Evolutionary conservation across 1,284 basidiomycete genomes (phyloP).

Genomic region (Sporisorium scitamineum): DNA sequence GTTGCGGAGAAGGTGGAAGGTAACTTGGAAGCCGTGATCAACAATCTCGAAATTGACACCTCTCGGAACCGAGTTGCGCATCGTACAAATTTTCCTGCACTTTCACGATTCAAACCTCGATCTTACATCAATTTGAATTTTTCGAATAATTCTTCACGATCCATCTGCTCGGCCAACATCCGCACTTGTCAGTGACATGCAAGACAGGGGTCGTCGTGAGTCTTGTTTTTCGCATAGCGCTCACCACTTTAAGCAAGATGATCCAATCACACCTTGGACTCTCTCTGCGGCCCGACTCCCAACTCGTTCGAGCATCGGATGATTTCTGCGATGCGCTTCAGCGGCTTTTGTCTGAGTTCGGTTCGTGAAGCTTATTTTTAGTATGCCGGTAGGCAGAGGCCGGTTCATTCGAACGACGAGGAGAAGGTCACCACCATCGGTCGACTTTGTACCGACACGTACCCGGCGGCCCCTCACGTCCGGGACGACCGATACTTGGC

Average conservation of each 20-base stretch:
- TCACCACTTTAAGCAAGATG: not conserved
- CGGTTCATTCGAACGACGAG: not conserved
- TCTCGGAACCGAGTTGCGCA: not conserved
- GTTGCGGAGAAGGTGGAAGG: not conserved
- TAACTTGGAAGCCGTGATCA: not conserved
- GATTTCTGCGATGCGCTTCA: not conserved
- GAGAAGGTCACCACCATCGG: not conserved
- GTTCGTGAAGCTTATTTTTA: not conserved
- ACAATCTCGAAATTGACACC: not conserved
- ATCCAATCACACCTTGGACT: not conserved
- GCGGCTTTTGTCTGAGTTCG: not conserved
- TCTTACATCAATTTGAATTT: too few species aligned
- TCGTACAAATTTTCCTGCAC: not conserved
- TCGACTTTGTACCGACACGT: too few species aligned
- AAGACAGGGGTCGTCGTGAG: not conserved
- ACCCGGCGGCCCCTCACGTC: too few species aligned
- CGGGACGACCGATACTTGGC: too few species aligned
- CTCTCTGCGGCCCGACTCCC: too few species aligned
- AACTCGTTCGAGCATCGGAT: not conserved
- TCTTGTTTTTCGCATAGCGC: not conserved
- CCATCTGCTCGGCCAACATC: too few species aligned
- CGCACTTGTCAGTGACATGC: too few species aligned
- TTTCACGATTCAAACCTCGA: not conserved
- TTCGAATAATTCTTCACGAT: too few species aligned
- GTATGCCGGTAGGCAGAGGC: not conserved